Evolutionary conservation across 805 yeast genomes (phyloP).

Genomic region (Hanseniaspora pseudoguilliermondii): DNA sequence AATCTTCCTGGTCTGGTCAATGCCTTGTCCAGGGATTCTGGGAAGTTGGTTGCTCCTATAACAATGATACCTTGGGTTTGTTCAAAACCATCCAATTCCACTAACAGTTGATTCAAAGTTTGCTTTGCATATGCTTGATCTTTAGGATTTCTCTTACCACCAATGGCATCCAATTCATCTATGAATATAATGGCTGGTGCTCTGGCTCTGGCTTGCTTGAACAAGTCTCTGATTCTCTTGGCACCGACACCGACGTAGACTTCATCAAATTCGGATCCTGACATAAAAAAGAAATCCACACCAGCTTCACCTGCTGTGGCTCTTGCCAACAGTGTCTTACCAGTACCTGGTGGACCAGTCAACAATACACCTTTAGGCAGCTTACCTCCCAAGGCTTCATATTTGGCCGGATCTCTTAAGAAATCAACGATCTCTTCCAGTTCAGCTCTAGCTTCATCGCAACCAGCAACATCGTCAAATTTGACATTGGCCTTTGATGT

Average conservation of each 20-base stretch:
- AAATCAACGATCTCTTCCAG: slow-evolving; percentile 97
- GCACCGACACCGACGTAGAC: slow-evolving; percentile 99
- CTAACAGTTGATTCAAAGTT: slow-evolving; percentile 87
- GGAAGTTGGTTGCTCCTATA: slow-evolving; percentile 97
- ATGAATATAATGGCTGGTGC: slow-evolving; percentile 96
- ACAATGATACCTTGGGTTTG: slow-evolving; percentile 88
- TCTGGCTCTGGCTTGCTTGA: slow-evolving; percentile 81
- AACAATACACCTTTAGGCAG: slow-evolving; percentile 91
- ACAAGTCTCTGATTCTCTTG: slow-evolving; percentile 87
- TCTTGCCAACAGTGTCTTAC: slow-evolving; percentile 89
- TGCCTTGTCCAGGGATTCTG: slow-evolving; percentile 92
- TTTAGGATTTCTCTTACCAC: slow-evolving; percentile 92
- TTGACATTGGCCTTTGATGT: slow-evolving; percentile 74
- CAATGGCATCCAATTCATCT: slow-evolving; percentile 97
- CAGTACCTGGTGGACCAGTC: slow-evolving; percentile 99
- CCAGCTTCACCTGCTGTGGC: slow-evolving; percentile 99
- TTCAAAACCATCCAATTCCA: slow-evolving; percentile 89
- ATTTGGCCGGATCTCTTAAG: slow-evolving; percentile 87
- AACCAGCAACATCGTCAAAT: slow-evolving; percentile 90
- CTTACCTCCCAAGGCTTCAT: slow-evolving; percentile 94
- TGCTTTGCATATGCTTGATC: slow-evolving; percentile 98
- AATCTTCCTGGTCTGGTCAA: slow-evolving; percentile 96
- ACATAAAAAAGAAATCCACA: slow-evolving; percentile 95
- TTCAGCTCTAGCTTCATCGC: slow-evolving; percentile 96
- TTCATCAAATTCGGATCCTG: slow-evolving; percentile 97